These are phyloP conservation scores for Chaetomiaceae sp. DNA, from an alignment of 2,329 filamentous ascomycete species.

Conservation along the genomic window DNA sequence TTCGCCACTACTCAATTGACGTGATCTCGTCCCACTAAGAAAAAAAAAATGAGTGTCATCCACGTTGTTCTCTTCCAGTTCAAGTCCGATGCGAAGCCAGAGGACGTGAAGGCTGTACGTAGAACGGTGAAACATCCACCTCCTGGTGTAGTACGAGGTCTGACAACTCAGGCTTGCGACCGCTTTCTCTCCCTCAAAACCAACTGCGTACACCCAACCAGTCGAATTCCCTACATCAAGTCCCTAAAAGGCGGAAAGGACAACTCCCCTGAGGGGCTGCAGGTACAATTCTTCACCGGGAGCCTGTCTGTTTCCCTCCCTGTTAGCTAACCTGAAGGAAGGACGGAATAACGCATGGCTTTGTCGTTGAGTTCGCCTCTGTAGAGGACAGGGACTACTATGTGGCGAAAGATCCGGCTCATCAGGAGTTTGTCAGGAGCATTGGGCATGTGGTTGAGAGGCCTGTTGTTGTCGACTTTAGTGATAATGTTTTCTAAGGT, in stretches of 20 bases:
- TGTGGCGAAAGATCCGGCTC: conserved; percentile 56
- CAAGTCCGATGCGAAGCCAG: conserved; percentile 20
- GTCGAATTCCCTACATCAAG: conserved; percentile 56
- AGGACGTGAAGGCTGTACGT: conserved; percentile 32
- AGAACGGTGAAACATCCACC: too few relatives aligned
- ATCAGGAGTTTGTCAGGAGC: conserved; percentile 53
- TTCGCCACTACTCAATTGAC: too few relatives aligned
- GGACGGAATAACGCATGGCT: conserved; percentile 61
- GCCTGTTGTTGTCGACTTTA: conserved; percentile 56
- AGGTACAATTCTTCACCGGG: conserved; percentile 26
- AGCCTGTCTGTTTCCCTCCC: conserved; percentile 27
- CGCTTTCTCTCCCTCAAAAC: conserved; percentile 45
- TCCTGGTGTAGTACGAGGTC: too few relatives aligned
- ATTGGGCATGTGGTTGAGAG: conserved; percentile 45
- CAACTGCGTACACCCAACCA: conserved; percentile 57
- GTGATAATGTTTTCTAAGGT: conserved; percentile 32
- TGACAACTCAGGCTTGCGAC: conserved; percentile 28
- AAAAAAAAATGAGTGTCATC: conserved; percentile 1
- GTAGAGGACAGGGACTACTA: conserved; percentile 65
- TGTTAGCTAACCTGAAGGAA: conserved; percentile 39
- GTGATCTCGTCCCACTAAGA: too few relatives aligned
- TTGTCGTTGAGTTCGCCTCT: conserved; percentile 61
- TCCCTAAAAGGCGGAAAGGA: conserved; percentile 52
- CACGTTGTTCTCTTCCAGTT: conserved; percentile 16
- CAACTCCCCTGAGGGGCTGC: conserved; percentile 56